Conservation (phyloP, 2,329 filamentous ascomycete genomes). For the Colletotrichum sp. region DNA sequence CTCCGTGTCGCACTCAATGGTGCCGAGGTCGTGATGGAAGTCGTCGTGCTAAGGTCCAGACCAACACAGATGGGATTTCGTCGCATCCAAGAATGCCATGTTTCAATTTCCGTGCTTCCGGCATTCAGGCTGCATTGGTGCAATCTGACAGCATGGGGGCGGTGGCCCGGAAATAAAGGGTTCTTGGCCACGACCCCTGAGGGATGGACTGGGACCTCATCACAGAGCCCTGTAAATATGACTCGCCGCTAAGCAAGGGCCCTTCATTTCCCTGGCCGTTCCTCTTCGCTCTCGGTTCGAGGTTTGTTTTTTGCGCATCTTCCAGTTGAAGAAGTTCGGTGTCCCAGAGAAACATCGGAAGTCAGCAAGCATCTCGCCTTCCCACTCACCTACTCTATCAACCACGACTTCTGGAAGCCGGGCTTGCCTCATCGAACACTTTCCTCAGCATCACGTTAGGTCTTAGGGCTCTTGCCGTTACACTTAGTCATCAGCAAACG, state of each 20-base stretch:
- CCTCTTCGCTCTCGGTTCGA: not conserved
- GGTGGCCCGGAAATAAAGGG: not conserved
- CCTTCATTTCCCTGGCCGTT: not conserved
- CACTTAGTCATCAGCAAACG: fast-evolving
- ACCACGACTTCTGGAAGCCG: not conserved
- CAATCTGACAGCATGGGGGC: not conserved
- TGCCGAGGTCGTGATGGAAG: not conserved
- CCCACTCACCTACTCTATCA: not conserved
- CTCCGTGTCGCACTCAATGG: not conserved
- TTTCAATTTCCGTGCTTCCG: not conserved
- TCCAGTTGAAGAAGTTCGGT: not conserved
- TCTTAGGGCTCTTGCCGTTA: not conserved
- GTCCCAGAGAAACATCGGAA: fast-evolving
- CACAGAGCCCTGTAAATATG: not conserved
- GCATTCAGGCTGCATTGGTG: not conserved
- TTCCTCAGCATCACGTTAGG: fast-evolving
- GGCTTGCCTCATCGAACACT: fast-evolving
- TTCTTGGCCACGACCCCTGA: not conserved
- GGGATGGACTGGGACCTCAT: not conserved
- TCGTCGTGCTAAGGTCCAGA: not conserved
- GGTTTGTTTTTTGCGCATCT: not conserved
- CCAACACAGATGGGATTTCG: not conserved
- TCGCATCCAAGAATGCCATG: not conserved
- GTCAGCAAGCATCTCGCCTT: not conserved
- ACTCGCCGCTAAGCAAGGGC: not conserved